phyloP scores from a whole-genome alignment of 495 filamentous ascomycete species.

The Astrocystis sublimbata region DNA sequence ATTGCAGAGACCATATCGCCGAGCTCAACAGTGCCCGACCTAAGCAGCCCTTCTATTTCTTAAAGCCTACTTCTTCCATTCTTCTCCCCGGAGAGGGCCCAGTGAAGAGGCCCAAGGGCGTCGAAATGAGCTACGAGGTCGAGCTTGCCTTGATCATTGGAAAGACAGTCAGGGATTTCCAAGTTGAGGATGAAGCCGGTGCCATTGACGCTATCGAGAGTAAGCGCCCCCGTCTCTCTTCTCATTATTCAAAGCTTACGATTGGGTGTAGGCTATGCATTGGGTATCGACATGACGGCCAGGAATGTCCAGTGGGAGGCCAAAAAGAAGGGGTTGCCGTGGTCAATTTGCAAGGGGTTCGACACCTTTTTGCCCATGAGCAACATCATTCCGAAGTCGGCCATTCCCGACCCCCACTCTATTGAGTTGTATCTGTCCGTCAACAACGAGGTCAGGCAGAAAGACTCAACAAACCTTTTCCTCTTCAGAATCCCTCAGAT shows the following conservation, averaged over 20 bases:
- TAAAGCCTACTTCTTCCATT: constrained; percentile 86
- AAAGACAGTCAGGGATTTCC: constrained; percentile 71
- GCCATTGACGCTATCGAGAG: constrained; percentile 64
- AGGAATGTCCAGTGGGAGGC: constrained; percentile 92
- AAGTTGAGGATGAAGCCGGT: constrained; percentile 61
- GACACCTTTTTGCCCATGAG: constrained; percentile 93
- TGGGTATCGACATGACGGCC: constrained; percentile 91
- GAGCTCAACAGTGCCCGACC: constrained; percentile 85
- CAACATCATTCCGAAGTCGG: constrained; percentile 70
- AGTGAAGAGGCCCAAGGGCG: constrained; percentile 78
- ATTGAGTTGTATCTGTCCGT: constrained; percentile 82
- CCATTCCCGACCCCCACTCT: constrained; percentile 83
- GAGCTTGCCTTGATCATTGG: constrained; percentile 89
- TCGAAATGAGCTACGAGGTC: constrained; percentile 90
- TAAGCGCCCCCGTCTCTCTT: constrained; percentile 27
- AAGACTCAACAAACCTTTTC: constrained; percentile 89
- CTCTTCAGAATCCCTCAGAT: constrained; percentile 85
- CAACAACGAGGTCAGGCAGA: constrained; percentile 70
- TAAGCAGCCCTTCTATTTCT: constrained; percentile 97
- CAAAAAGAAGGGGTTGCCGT: constrained; percentile 95
- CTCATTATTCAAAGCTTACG: constrained; percentile 6
- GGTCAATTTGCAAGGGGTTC: constrained; percentile 94
- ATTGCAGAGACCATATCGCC: constrained; percentile 79
- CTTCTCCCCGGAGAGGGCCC: constrained; percentile 75
- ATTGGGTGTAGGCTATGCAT: constrained; percentile 64